Base-by-base conservation (phyloP, 257 asterid genomes). In the Scutellaria baicalensis region DNA sequence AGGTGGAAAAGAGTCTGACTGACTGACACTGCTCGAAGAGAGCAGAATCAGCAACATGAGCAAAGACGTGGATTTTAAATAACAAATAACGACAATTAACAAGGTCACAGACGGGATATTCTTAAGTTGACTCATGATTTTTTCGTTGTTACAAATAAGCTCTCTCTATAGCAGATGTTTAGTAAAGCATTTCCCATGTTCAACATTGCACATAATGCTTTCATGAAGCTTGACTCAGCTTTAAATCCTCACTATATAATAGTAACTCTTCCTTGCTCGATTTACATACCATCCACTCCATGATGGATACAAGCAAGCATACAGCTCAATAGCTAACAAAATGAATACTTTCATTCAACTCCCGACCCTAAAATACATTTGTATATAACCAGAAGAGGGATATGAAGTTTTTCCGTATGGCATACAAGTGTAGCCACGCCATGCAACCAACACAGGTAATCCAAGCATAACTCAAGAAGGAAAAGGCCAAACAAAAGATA, bases 1-100 rank as follows among this genome's bases (percentile, higher is more conserved):
- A 21, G 85, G 65, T 31, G 98, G 96, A 68, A 88, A 86, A 58
- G 75, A 62, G 49, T 77, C 80, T 0, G 76, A 43, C 27, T 76
- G 61, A 50, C 77, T 23, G 21, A 80, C 38, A 38, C 98, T 90
- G 84, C 80, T 72, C 52, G 64, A 77, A 65, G 17, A 66, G 71
- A 69, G 55, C 58, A 63, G 16, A 59, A 70, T 57, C 40, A 55
- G 75, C 60, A 69, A 45, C 64, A 70, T 6, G 35, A n/a, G 35
- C 2, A 12, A 52, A 3, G 17, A 40, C 39, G 74, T 31, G 44
- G 44, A 66, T 8, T 6, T 38, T 36, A 11, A 20, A 48, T 17
- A 60, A 44, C 38, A 17, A 44, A 16, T 36, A 43, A 23, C 3
- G 31, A 23, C 31, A 63, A 11, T n/a, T 40, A 56, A 73, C 23